Evolutionary conservation across 192 early-diverging fungal genomes (phyloP), one percentile per base, ranked within the genome.

Genomic region (Coemansia sp.): DNA sequence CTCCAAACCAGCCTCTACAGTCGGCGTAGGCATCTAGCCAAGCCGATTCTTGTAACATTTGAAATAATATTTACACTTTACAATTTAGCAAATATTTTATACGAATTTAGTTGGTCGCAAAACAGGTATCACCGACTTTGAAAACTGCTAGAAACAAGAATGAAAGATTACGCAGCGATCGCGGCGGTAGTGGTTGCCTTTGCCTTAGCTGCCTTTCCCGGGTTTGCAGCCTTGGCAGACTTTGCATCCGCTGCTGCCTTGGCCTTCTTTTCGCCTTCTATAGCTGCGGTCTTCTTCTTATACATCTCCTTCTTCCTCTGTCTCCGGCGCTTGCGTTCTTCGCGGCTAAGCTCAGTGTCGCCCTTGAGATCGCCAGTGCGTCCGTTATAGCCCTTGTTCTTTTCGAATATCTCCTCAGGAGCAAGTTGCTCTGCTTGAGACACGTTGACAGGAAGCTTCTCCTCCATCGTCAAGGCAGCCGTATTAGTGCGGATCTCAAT

Each of bases 401-500:
- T 87, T 34, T 88, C 90, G 71, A 89, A 97, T 2, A 96, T 84
- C 79, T 98, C 97, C 67, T 93, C 85, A 17, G 97, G 94, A 7
- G 94, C 92, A 33, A 91, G 83, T 38, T 94, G 82, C 6, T 86
- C 84, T 5, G 91, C 89, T 64, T 90, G 86, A 19, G 91, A 88
- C 23, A 95, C 92, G 67, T 86, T 79, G 36, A 92, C 83, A 17
- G 97, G 97, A 57, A 92, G 91, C 28, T 96, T 89, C 74, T 98
- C 97, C 75, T 98, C 97, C 91, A 97, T 92, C 54, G 85, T 81
- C 54, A 98, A 84, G 2, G 97, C 89, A 3, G 97, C 88, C 29
- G 91, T 88, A 47, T 87, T 88, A 25, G 85, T 81, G 47, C 87
- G 83, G 29, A 96, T 85, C 42, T 86, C 84, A 40, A 97, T 83